Conservation (phyloP, 1,139 yeast genomes). For the Yamadazyma atlantica region DNA sequence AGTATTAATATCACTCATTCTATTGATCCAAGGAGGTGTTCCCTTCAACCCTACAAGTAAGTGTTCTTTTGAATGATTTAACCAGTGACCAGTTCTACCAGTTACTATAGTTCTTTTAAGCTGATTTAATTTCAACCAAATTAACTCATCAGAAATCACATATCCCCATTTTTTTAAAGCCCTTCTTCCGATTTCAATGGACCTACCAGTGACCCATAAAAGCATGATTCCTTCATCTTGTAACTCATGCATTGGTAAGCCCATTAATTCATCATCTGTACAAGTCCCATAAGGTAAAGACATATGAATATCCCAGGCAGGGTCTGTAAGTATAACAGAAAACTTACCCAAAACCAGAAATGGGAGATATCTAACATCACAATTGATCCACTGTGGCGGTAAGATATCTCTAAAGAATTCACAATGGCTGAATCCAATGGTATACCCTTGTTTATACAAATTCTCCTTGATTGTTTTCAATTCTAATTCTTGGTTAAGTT, state of each 20-base stretch:
- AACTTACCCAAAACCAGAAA: constrained; percentile 74
- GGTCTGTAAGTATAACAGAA: constrained; percentile 87
- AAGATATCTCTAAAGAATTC: constrained; percentile 24
- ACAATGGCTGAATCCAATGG: constrained; percentile 56
- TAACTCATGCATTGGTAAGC: constrained; percentile 62
- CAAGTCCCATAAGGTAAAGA: constrained; percentile 76
- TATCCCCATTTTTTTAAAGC: constrained; percentile 85
- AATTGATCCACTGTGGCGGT: constrained; percentile 84
- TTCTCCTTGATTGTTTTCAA: constrained; percentile 19
- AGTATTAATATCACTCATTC: constrained; percentile 67
- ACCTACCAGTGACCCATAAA: constrained; percentile 94
- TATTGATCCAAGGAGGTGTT: constrained; percentile 68
- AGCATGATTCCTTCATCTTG: constrained; percentile 83
- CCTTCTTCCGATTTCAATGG: constrained; percentile 81
- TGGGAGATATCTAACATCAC: constrained; percentile 76
- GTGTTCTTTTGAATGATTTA: constrained; percentile 93
- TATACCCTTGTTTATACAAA: constrained; percentile 39
- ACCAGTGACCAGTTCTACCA: constrained; percentile 96
- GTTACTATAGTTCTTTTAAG: constrained; percentile 86
- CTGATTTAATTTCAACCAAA: constrained; percentile 92
- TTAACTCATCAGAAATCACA: constrained; percentile 68
- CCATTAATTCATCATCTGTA: constrained; percentile 67
- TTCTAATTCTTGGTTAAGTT: constrained; percentile 8
- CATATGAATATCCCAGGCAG: constrained; percentile 89
- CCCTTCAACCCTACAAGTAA: constrained; percentile 84